Evolutionary conservation across 495 filamentous ascomycete species (phyloP), one percentile per base, ranked within the genome.

Genomic region (Mycothermus thermophilus): DNA sequence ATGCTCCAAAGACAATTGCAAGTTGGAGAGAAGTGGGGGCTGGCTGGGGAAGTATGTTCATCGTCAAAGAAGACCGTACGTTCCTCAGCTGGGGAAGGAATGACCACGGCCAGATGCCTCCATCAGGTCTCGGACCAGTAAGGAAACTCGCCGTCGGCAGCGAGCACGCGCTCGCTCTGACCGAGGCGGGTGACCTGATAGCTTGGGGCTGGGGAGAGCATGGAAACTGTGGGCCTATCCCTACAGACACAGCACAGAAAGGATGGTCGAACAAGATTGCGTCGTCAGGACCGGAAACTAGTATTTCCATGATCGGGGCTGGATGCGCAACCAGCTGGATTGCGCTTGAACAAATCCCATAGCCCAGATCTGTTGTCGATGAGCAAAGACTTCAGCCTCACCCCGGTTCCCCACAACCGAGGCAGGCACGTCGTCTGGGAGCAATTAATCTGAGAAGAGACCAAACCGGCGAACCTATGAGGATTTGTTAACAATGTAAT

Each of bases 141-240:
- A 48, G 58, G 12, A 49, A 62, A 12, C 59, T 96, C 10, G 82
- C 81, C 11, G 75, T 75, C 27, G 90, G 90, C 1, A 93, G 86
- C 50, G 88, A 95, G 58, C 90, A 97, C 59, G 72, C 64, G 9
- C 43, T 95, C 42, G 83, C 73, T 7, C 46, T 85, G 19, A 69
- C 75, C 3, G 59, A 55, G n/a, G 62, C 68, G 31, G 71, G 72
- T 1, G 58, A 66, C 11, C 59, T 94, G 9, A 52, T 83, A 25
- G 69, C 77, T 3, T 95, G 86, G 81, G 90, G 90, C 11, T 97
- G 90, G 88, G 86, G 85, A 1, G 84, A 94, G 60, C 90, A 97
- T 67, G 90, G 90, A 8, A 96, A 96, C 57, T 96, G 90, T 55
- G 90, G 90, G 10, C 65, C 72, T 3, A 62, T 66, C n/a, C 59